Base-by-base conservation (phyloP, 1,284 basidiomycete genomes). In the Ustilago cynodontis region DNA sequence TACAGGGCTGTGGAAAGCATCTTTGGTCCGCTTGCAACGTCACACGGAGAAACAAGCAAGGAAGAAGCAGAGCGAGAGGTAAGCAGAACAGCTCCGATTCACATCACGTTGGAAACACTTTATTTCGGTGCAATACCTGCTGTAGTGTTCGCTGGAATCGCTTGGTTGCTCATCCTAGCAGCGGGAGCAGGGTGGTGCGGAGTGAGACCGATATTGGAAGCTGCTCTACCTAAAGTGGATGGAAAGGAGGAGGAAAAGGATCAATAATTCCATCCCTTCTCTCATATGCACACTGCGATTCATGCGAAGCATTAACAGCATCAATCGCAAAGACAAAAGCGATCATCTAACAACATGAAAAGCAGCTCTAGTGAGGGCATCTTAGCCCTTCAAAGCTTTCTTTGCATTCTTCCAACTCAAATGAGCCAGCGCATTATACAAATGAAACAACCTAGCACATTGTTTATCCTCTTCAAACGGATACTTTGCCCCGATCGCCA, bases 401-500 rank as follows among this genome's bases (percentile, higher is more conserved):
- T 67, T 72, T 0, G 64, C 66, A 29, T 73, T 77, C 50, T 60
- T 60, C 5, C 57, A 70, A 71, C 86, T 65, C 64, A 88, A 85
- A 85, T 88, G 87, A 47, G 87, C 86, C 33, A 88, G 77, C 1
- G 85, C 88, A 35, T 89, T 85, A 66, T 88, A 89, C 39, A 90
- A 83, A 59, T 86, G 86, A 78, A 90, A 90, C 39, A 90, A 83
- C 28, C 89, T 88, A 49, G 84, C 84, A 55, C 81, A 86, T n/a
- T 87, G 84, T 29, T 86, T 78, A 35, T 86, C 84, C 33, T 86
- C 76, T 29, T 85, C 78, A 59, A 86, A 82, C 50, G 87, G 87
- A 77, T 88, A 90, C 26, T 87, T 85, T 0, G 89, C 90, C 2
- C 90, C 90, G 4, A 91, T 86, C 47, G 87, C 84, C 77, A 91